Evolutionary conservation across 225 moss, liverwort and hornwort genomes (phyloP).

Genomic region (Sphagnum contortum): DNA sequence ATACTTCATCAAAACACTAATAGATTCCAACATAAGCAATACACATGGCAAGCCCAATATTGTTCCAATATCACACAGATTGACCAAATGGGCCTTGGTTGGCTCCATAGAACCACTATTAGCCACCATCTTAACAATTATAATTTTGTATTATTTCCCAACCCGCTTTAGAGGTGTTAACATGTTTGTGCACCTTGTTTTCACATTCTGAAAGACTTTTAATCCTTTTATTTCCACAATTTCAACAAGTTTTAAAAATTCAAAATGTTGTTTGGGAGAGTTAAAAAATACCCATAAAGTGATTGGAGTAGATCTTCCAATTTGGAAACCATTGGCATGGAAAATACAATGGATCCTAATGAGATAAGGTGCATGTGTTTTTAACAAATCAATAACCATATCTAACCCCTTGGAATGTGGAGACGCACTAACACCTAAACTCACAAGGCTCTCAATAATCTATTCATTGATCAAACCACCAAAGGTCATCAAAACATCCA

Average conservation of each 20-base stretch:
- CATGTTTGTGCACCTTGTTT: not conserved
- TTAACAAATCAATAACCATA: not conserved
- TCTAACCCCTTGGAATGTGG: not conserved
- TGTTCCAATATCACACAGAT: not conserved
- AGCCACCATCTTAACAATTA: not conserved
- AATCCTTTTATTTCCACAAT: not conserved
- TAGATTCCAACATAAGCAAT: not conserved
- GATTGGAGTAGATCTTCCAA: slow-evolving; percentile 1
- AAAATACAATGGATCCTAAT: slow-evolving; percentile 2
- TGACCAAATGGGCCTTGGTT: not conserved
- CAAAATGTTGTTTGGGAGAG: no score
- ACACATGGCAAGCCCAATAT: not conserved
- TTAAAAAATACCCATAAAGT: not conserved
- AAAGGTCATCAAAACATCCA: not conserved
- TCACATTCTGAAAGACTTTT: not conserved
- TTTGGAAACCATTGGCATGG: not conserved
- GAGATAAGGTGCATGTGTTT: not conserved
- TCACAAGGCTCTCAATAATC: not conserved
- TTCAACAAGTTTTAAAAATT: not conserved
- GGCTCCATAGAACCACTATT: not conserved
- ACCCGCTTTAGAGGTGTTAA: not conserved
- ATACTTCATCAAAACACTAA: not conserved
- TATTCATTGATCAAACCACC: not conserved
- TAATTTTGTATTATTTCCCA: not conserved
- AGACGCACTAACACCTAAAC: not conserved